Evolutionary conservation across 352 stramenopile genomes (phyloP).

Genomic region (Detonula confervacea): DNA sequence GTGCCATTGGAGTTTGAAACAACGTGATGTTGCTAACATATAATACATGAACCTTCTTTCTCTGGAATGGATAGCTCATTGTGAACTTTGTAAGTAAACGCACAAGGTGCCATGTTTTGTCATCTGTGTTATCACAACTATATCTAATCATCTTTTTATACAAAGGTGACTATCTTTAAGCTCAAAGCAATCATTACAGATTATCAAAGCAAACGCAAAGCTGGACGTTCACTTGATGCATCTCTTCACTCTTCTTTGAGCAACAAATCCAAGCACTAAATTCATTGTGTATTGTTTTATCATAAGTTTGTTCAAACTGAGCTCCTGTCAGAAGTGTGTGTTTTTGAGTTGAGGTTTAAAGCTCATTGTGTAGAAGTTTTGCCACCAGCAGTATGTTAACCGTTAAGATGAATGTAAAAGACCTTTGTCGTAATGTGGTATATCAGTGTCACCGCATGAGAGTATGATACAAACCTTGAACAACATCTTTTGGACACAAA

Average conservation of each 20-base stretch:
- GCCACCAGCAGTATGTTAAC: too few species aligned
- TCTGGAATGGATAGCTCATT: slow-evolving; percentile 19
- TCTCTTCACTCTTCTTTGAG: slow-evolving; percentile 7
- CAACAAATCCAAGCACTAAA: too few species aligned
- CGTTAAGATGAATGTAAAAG: too few species aligned
- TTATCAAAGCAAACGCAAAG: slow-evolving; percentile 18
- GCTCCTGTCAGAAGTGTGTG: too few species aligned
- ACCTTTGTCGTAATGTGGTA: too few species aligned
- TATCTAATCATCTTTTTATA: neutral
- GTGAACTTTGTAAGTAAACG: slow-evolving; percentile 36
- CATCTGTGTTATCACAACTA: neutral
- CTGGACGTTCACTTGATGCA: neutral
- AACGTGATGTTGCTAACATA: neutral
- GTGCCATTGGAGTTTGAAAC: neutral
- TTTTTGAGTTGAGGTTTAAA: too few species aligned
- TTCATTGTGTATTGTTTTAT: too few species aligned
- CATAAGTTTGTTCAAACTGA: too few species aligned
- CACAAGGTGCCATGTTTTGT: neutral
- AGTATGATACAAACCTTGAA: too few species aligned
- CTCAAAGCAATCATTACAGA: slow-evolving; percentile 33
- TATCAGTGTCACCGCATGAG: too few species aligned
- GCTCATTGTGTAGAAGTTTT: too few species aligned
- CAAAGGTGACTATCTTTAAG: slow-evolving; percentile 28
- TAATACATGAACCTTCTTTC: neutral
- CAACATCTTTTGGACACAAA: too few species aligned